Evolutionary conservation across 352 stramenopile species (phyloP), one percentile per base, ranked within the genome.

Genomic region (Phytopythium chamaehyphon): DNA sequence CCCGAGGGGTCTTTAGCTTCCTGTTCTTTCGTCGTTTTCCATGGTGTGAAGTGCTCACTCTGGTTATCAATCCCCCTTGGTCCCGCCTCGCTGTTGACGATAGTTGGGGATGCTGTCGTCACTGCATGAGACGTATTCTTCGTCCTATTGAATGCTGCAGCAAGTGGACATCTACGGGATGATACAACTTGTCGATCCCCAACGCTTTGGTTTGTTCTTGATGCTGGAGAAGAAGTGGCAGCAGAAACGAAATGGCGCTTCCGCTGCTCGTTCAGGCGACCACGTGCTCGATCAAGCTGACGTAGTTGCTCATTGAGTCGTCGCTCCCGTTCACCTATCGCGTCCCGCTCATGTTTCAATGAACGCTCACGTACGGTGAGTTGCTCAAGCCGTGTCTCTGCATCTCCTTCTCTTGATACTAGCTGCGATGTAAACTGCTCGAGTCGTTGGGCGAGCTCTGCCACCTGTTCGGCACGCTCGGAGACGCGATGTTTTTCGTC

Each of bases 301-400:
- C 71, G 65, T 39, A 84, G 66, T 47, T 88, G 76, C 3, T 55
- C 38, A 42, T 84, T 69, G 28, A 90, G 42, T 8, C 73, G 62
- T 15, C 61, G 33, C 44, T 86, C 73, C 9, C 78, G 74, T 31
- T 77, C 62, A n/a, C 76, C 61, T 7, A 91, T 35, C n/a, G 72
- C 63, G 3, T 60, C 57, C 18, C 65, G 68, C 43, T 79, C 81
- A 9, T 45, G 43, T 40, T 47, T 14, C 9, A 55, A 6, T 2
- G 22, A 18, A 10, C 21, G 21, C 33, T 62, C 23, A n/a, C 58
- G 15, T 50, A 18, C 23, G 21, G 15, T 16, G 35, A 40, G 14
- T 23, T 35, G 26, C 28, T 40, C 28, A 12, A 15, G 45, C 4
- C 26, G 45, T 1, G 2, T 2, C 11, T 26, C 39, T 22, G 33